phyloP scores from a whole-genome alignment of 2,329 filamentous ascomycete genomes.

The Ceratocystiopsis brevicomis region DNA sequence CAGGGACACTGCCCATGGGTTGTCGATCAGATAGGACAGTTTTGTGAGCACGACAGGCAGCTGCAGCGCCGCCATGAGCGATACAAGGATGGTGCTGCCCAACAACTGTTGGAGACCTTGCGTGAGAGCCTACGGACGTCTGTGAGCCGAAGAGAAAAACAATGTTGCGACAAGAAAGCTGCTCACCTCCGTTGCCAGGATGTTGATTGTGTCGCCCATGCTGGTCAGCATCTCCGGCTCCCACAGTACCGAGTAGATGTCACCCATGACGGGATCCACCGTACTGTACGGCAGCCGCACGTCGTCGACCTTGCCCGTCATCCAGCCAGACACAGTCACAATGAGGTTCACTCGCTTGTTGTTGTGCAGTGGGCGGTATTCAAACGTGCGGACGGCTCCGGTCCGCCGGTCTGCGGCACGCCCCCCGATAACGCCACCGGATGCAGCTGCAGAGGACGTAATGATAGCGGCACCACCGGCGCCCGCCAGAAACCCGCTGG shows the following conservation, averaged over 20 bases:
- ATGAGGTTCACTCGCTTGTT: conserved; percentile 95
- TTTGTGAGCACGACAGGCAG: conserved; percentile 87
- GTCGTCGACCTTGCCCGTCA: conserved; percentile 95
- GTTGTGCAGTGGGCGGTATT: conserved; percentile 91
- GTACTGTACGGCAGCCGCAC: conserved; percentile 91
- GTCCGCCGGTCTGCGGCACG: conserved; percentile 74
- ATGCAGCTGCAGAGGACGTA: conserved; percentile 70
- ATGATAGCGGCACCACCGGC: conserved; percentile 87
- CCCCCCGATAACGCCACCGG: conserved; percentile 70
- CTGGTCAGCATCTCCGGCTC: conserved; percentile 95
- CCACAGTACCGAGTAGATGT: conserved; percentile 93
- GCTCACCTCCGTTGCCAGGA: conserved; percentile 84
- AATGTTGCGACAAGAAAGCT: too few relatives aligned
- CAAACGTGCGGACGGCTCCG: conserved; percentile 85
- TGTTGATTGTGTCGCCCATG: conserved; percentile 98
- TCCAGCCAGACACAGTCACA: conserved; percentile 90
- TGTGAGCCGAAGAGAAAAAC: not conserved
- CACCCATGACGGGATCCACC: conserved; percentile 92
- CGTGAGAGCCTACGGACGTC: conserved; percentile 52
- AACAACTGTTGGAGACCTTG: conserved; percentile 92
- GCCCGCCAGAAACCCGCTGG: conserved; percentile 73
- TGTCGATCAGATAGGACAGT: conserved; percentile 89
- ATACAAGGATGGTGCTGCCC: conserved; percentile 70
- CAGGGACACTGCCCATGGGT: conserved; percentile 93
- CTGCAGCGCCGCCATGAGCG: conserved; percentile 81